phyloP scores from a whole-genome alignment of 2,329 filamentous ascomycete genomes.

The Aspergillus caelatus region DNA sequence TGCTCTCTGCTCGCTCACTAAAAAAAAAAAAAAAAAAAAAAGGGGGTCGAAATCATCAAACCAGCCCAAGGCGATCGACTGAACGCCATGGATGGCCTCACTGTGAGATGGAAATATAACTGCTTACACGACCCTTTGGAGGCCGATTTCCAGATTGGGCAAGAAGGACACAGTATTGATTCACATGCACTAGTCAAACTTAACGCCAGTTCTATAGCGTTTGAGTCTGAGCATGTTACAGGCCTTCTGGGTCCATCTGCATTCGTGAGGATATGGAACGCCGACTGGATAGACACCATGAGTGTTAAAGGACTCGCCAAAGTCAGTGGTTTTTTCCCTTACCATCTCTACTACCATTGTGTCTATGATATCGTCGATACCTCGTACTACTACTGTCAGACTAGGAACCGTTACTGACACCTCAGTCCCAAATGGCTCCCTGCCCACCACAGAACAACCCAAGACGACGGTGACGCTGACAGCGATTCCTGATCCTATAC shows the following conservation, averaged over 20 bases:
- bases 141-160: background rate
- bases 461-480: background rate
- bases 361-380: background rate
- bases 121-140: background rate
- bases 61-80: background rate
- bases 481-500: background rate
- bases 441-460: background rate
- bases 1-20: background rate
- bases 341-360: background rate
- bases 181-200: background rate
- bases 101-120: background rate
- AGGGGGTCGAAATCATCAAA: background rate
- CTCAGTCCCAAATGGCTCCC: background rate
- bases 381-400: background rate
- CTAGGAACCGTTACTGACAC: background rate
- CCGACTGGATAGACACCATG: background rate
- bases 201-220: background rate
- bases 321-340: background rate
- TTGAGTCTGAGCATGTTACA: background rate
- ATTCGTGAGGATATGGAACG: background rate
- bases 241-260: background rate
- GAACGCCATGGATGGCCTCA: background rate
- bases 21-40: background rate
- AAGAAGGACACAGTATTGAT: background rate
- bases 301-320: background rate